Base-by-base conservation (phyloP, 805 yeast species). In the Torulaspora indica region DNA sequence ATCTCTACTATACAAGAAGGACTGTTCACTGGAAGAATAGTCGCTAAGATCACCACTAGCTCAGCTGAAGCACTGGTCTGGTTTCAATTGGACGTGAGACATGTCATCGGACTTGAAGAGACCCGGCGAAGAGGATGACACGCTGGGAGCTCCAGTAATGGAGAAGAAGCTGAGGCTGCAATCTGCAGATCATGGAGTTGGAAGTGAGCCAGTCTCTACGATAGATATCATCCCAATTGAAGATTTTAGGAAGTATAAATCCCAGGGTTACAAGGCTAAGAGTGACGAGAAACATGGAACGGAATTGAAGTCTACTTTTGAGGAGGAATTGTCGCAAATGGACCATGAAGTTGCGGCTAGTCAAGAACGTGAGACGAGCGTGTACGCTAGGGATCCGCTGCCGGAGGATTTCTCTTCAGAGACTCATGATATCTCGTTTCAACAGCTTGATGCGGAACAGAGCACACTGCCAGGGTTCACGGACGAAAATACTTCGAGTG, bases 381-480 rank as follows among this genome's bases (percentile, higher is more conserved):
- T 38, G 9, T 77, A 79, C 77, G 72, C 76, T 48, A 74, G 91
- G 51, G 85, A 93, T 0, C 70, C 75, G 0, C 55, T 79, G 5
- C 77, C 83, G 2, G 32, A 42, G 1, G 69, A 68, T 33, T 79
- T 82, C 50, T 69, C 75, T 42, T 74, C 82, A 2, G 54, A 57
- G 1, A 61, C 62, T 1, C 59, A 63, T 31, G 89, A 83, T 55
- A 72, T 85, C 22, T 72, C 76, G 1, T 90, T 90, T 62, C 98
- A 93, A 64, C 98, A 93, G 58, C 71, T 93, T 55, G 98, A 93
- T 63, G 96, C 95, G 1, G 98, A 93, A 57, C 98, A 93, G 57
- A 76, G 85, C 2, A 60, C 67, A 23, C 61, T 76, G 7, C 76
- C 77, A 29, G 40, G 41, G 22, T 43, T 54, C 4, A 44, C 39